Base-by-base conservation (phyloP, 805 yeast genomes). In the Candida mattraensis region DNA sequence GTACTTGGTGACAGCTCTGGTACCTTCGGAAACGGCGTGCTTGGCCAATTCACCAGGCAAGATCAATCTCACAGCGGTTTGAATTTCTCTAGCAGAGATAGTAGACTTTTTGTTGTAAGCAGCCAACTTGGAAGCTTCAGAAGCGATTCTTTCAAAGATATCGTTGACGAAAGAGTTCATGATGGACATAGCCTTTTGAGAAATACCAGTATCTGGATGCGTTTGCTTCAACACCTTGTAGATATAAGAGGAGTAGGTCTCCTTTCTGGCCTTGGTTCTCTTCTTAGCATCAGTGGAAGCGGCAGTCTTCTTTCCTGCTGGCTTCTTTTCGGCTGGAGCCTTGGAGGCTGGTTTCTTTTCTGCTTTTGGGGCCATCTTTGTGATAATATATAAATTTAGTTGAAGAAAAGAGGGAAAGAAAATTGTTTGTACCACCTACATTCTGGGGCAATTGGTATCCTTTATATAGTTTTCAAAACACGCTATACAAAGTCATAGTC, bases 201-300 rank as follows among this genome's bases (percentile, higher is more conserved):
- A 89, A 65, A 91, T 91, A 87, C 97, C 98, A 48, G 98, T 91
- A 69, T 91, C 97, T 70, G 97, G 98, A 73, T 91, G 98, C 48
- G 97, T 89, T 79, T 91, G 97, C 74, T 89, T 89, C 67, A 91
- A 83, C 55, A 89, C 97, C 74, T 91, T 91, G 93, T 89, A 91
- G 67, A 91, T 91, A 75, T 91, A 91, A 46, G 97, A 88, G 50
- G 96, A 87, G 78, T 88, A 91, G 50, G 97, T 87, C 76, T 91
- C 97, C 84, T 87, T 88, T 82, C 97, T 87, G 58, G 89, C 72
- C 83, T 88, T 89, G 55, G 87, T 64, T 78, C 95, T 87, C 84
- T 84, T 89, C 80, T 87, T 88, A 66, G 81, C 69, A 60, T 80
- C 89, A 53, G 84, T 63, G 48, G 87, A 73, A 51, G 94, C 70